Percentiles rank a stretch among this genome's conserved stretches.
These are phyloP conservation scores for Ogataea kodamae DNA, from an alignment of 805 yeast species.

Conservation along the genomic window DNA sequence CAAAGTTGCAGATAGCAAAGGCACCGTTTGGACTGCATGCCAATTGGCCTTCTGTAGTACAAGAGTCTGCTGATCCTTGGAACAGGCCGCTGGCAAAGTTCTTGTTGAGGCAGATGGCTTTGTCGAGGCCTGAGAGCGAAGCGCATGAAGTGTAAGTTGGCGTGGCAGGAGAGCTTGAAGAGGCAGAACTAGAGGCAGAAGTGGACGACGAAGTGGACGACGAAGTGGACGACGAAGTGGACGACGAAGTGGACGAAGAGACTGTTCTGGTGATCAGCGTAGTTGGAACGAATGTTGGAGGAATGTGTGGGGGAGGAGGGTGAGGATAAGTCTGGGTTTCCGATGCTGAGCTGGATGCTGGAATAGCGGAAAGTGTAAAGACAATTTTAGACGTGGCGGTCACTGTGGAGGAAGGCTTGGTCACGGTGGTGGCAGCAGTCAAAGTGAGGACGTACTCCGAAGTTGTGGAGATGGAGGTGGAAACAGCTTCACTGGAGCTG, in stretches of 20 bases:
- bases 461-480: not conserved
- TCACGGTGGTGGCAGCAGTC: not conserved
- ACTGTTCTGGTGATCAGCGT: no score
- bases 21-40: conserved; percentile 51
- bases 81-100: conserved; percentile 41
- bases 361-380: conserved; percentile 14
- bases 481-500: conserved; percentile 1
- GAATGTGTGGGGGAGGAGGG: conserved; percentile 3
- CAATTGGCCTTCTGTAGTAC: conserved; percentile 44
- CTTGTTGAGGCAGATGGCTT: conserved; percentile 44
- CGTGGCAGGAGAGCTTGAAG: conserved; percentile 8
- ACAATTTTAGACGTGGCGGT: conserved; percentile 13
- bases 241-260: not conserved
- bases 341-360: conserved; percentile 6
- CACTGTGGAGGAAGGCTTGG: conserved; percentile 9
- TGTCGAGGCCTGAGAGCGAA: conserved; percentile 35
- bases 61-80: conserved; percentile 40
- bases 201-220: conserved; percentile 1
- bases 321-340: conserved; percentile 9
- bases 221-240: conserved; percentile 1
- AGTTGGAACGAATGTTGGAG: not conserved
- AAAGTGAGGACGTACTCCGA: not conserved
- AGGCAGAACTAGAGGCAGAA: not conserved
- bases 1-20: conserved; percentile 54
- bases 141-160: conserved; percentile 33